A percentile compares a stretch with the other conserved stretches of the same genome.
These are phyloP conservation scores for Penicillium sp. DNA, from an alignment of 2,329 filamentous ascomycete species.

Conservation along the genomic window DNA sequence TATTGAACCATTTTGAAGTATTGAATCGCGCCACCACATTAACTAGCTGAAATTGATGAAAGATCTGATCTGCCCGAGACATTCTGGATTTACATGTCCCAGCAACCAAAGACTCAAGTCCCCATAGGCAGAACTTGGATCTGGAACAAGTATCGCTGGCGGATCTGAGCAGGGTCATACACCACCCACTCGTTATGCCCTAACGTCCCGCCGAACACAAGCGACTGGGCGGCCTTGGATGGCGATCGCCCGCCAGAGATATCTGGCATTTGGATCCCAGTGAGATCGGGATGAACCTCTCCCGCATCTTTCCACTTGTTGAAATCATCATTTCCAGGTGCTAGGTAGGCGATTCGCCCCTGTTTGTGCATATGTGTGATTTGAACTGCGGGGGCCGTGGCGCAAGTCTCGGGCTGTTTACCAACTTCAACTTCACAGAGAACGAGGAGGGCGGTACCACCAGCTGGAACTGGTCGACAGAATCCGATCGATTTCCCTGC, in stretches of 20 bases:
- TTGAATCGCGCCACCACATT: too few relatives aligned
- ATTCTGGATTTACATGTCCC: too few relatives aligned
- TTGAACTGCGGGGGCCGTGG: not conserved
- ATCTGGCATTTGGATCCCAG: constrained; percentile 13
- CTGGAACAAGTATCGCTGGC: constrained; percentile 42
- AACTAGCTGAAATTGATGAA: too few relatives aligned
- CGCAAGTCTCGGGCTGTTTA: not conserved
- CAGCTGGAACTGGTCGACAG: not conserved
- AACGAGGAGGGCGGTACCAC: too few relatives aligned
- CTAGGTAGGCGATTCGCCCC: not conserved
- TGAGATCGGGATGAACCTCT: constrained; percentile 13
- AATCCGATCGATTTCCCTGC: constrained; percentile 16
- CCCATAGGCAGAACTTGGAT: constrained; percentile 28
- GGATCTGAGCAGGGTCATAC: constrained; percentile 45
- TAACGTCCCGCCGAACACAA: rapidly evolving
- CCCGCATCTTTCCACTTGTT: constrained; percentile 12
- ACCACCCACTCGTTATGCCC: constrained; percentile 46
- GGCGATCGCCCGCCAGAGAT: not conserved
- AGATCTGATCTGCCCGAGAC: too few relatives aligned
- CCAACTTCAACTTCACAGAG: constrained; percentile 25
- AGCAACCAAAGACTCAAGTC: too few relatives aligned
- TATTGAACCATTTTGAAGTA: too few relatives aligned
- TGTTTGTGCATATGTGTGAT: not conserved
- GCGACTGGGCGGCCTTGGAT: not conserved
- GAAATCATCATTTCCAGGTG: not conserved